Conservation (phyloP, 768 basidiomycete genomes). For the Lentinula detonsa region DNA sequence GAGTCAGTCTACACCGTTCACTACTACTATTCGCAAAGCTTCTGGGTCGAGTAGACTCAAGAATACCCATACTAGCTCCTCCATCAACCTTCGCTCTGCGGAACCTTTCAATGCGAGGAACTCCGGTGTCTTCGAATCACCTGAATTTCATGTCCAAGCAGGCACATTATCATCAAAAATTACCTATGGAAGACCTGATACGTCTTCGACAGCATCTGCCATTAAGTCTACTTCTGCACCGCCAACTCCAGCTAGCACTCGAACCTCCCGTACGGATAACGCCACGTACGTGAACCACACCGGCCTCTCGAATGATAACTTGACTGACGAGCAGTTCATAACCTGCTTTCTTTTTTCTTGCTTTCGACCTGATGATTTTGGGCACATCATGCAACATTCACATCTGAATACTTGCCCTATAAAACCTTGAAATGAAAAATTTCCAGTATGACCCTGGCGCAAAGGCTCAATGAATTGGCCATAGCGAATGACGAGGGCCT, state of each 20-base stretch:
- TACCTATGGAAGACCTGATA: background rate
- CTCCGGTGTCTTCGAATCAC: background rate
- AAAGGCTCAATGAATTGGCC: conserved; percentile 77
- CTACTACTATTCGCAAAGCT: background rate
- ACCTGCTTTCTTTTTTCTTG: background rate
- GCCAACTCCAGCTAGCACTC: conserved; percentile 14
- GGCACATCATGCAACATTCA: background rate
- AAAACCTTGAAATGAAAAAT: background rate
- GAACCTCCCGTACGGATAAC: conserved; percentile 35
- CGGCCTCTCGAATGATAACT: background rate
- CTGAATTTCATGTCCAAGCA: background rate
- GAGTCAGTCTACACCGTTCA: conserved; percentile 11
- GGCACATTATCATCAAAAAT: background rate
- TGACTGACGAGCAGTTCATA: background rate
- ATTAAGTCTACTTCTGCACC: background rate
- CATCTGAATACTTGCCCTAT: no score
- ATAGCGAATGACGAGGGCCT: conserved; percentile 76
- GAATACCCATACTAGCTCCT: background rate
- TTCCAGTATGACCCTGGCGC: conserved; percentile 65
- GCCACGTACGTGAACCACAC: conserved; percentile 43
- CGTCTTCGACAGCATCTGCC: background rate
- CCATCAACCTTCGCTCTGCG: conserved; percentile 1
- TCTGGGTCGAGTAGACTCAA: background rate
- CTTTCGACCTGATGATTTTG: background rate
- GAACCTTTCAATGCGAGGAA: background rate